Evolutionary conservation across 805 yeast species (phyloP).

Genomic region (Wickerhamiella brachini): DNA sequence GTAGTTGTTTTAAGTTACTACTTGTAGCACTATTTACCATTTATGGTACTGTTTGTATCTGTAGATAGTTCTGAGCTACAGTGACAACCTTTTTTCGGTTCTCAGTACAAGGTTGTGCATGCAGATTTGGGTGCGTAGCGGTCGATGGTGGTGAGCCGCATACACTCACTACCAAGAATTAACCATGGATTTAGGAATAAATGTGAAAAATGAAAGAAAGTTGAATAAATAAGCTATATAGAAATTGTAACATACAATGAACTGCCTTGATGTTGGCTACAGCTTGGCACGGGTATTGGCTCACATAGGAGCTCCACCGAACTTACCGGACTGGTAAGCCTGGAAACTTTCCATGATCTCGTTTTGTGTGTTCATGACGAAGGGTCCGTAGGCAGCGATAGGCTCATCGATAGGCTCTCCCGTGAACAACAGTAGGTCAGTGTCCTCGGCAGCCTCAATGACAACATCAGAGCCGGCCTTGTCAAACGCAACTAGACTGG

Average conservation of each 20-base stretch:
- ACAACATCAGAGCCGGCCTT: slow-evolving; percentile 26
- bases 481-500: slow-evolving; percentile 30
- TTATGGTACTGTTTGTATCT: too few species aligned
- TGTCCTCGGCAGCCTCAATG: slow-evolving; percentile 20
- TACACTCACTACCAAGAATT: too few species aligned
- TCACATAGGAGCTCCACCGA: slow-evolving; percentile 2
- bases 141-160: too few species aligned
- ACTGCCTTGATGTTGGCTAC: background rate
- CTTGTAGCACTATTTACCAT: too few species aligned
- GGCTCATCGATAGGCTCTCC: slow-evolving; percentile 64
- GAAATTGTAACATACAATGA: too few species aligned
- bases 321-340: slow-evolving; percentile 44
- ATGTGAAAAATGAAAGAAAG: too few species aligned
- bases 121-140: too few species aligned
- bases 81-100: too few species aligned
- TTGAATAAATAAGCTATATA: too few species aligned
- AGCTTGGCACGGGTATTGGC: background rate
- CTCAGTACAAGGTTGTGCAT: too few species aligned
- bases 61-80: too few species aligned
- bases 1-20: background rate
- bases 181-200: too few species aligned
- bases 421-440: slow-evolving; percentile 62
- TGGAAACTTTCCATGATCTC: slow-evolving; percentile 54
- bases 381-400: slow-evolving; percentile 81
- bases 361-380: slow-evolving; percentile 60